These are phyloP conservation scores for Xylaria sp. DNA, from an alignment of 2,329 filamentous ascomycete genomes.

Conservation along the genomic window DNA sequence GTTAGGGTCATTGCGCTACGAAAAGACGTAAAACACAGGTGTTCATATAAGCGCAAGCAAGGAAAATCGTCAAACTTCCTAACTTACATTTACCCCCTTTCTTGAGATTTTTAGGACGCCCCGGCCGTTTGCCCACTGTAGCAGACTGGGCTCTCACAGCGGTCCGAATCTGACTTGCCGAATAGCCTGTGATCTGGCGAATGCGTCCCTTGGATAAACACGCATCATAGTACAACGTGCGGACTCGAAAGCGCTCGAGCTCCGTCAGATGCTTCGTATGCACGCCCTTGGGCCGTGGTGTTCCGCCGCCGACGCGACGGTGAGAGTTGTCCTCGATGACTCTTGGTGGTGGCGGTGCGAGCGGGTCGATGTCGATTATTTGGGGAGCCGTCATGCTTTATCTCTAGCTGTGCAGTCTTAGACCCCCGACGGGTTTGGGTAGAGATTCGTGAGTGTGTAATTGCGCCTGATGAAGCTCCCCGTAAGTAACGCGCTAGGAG, in stretches of 20 bases:
- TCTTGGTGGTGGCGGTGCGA: slow-evolving; percentile 28
- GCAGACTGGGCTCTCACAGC: slow-evolving; percentile 44
- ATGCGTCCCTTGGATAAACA: slow-evolving; percentile 44
- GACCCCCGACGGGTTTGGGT: not conserved
- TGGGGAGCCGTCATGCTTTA: slow-evolving; percentile 6
- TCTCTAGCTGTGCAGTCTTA: not conserved
- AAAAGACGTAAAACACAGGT: not conserved
- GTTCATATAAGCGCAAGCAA: not conserved
- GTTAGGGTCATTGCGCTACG: not conserved
- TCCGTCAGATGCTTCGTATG: slow-evolving; percentile 48
- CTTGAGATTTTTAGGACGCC: slow-evolving; percentile 44
- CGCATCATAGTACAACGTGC: slow-evolving; percentile 48
- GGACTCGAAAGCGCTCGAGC: slow-evolving; percentile 46
- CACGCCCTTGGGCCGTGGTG: slow-evolving; percentile 42
- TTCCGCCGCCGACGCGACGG: not conserved
- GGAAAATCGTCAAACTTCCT: not conserved
- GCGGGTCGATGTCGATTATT: slow-evolving; percentile 20
- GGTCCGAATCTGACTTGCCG: slow-evolving; percentile 46
- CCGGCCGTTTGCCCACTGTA: slow-evolving; percentile 40
- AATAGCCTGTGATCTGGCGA: slow-evolving; percentile 46
- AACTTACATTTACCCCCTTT: slow-evolving; percentile 41
- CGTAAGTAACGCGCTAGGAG: not conserved
- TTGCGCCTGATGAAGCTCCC: not conserved
- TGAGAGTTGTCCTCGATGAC: slow-evolving; percentile 22
- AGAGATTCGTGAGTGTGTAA: not conserved